phyloP scores from a whole-genome alignment of 768 basidiomycete species.

The Naematelia encephala region DNA sequence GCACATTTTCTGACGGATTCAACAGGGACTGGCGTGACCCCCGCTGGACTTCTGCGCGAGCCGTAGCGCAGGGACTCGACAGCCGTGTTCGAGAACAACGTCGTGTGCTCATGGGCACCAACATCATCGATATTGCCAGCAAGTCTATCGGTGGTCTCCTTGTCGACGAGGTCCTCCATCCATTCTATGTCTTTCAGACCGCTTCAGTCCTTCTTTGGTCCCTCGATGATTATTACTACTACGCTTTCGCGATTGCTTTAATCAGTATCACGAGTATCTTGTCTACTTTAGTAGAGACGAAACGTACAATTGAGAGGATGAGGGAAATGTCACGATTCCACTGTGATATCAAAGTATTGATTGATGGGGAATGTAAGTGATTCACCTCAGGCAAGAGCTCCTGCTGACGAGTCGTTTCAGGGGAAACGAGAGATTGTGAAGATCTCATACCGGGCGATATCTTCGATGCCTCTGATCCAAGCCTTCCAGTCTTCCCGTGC shows the following conservation, averaged over 20 bases:
- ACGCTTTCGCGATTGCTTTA: slow-evolving; percentile 91
- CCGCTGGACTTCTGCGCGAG: slow-evolving; percentile 62
- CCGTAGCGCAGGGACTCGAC: slow-evolving; percentile 66
- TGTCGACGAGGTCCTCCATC: slow-evolving; percentile 92
- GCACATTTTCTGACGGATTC: not conserved
- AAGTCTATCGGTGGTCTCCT: slow-evolving; percentile 75
- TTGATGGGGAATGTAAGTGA: slow-evolving; percentile 68
- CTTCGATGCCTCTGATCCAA: slow-evolving; percentile 76
- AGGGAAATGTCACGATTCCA: slow-evolving; percentile 90
- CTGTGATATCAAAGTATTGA: slow-evolving; percentile 68
- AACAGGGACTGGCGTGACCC: slow-evolving; percentile 86
- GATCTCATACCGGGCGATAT: slow-evolving; percentile 88
- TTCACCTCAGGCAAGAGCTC: not conserved
- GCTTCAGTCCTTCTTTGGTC: slow-evolving; percentile 93
- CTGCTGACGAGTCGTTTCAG: slow-evolving; percentile 51
- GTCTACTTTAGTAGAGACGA: slow-evolving; percentile 87
- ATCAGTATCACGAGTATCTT: slow-evolving; percentile 80
- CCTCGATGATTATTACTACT: slow-evolving; percentile 92
- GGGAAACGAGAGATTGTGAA: slow-evolving; percentile 68
- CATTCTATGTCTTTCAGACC: slow-evolving; percentile 98
- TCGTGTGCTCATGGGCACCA: slow-evolving; percentile 70
- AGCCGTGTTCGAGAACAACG: slow-evolving; percentile 63
- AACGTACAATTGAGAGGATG: slow-evolving; percentile 90
- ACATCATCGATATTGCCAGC: slow-evolving; percentile 83
- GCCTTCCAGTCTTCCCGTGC: slow-evolving; percentile 72